Conservation (phyloP, 441 rosid genomes). For the Mallotus japonicus region DNA sequence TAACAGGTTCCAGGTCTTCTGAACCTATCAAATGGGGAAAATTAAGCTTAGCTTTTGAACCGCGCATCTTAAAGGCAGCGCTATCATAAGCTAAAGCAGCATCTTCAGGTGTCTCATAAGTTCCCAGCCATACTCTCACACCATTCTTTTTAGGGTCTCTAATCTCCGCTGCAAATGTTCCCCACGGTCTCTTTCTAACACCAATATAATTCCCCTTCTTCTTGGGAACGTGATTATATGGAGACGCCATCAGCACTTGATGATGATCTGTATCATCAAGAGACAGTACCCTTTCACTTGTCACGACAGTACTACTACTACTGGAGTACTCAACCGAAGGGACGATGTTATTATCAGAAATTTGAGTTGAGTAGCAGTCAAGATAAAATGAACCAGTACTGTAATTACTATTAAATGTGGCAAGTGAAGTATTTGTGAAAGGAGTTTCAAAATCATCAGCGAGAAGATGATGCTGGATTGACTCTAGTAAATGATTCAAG, state of each 20-base stretch:
- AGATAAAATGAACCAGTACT: background rate
- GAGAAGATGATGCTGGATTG: slow-evolving; percentile 8
- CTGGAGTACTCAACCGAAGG: background rate
- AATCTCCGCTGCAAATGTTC: slow-evolving; percentile 86
- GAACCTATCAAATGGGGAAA: slow-evolving; percentile 66
- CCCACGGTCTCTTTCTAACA: slow-evolving; percentile 89
- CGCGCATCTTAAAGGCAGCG: slow-evolving; percentile 82
- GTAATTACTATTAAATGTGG: background rate
- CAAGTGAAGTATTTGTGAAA: background rate
- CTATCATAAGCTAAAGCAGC: slow-evolving; percentile 83
- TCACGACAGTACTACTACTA: too few relatives aligned
- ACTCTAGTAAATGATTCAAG: background rate
- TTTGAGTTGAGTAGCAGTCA: too few relatives aligned
- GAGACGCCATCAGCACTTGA: background rate
- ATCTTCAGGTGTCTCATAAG: slow-evolving; percentile 77
- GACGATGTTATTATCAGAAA: background rate
- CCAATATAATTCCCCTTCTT: slow-evolving; percentile 50
- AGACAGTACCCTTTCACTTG: too few relatives aligned
- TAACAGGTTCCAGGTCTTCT: slow-evolving; percentile 60
- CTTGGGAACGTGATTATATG: background rate
- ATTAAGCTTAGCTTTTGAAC: slow-evolving; percentile 75
- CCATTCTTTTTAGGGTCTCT: slow-evolving; percentile 76
- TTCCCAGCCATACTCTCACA: slow-evolving; percentile 83
- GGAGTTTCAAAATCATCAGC: slow-evolving; percentile 7
- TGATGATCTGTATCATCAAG: too few relatives aligned